Evolutionary conservation across 106 monocot species (phyloP).

Genomic region (Dioscorea zingiberensis): DNA sequence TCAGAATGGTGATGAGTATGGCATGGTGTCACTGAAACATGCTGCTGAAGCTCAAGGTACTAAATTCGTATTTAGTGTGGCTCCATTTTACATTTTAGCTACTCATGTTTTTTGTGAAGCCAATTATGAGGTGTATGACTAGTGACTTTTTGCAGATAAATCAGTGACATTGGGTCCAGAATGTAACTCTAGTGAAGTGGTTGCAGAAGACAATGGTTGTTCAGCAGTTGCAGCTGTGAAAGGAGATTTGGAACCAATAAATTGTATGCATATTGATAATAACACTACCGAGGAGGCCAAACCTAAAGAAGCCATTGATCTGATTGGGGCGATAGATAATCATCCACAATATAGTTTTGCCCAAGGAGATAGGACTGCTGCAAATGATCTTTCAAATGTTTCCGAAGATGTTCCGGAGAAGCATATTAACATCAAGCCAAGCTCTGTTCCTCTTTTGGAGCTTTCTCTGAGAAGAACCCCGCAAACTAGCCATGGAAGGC

Average conservation of each 20-base stretch:
- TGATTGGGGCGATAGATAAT: slow-evolving; percentile 23
- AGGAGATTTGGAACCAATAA: neutral
- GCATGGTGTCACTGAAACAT: neutral
- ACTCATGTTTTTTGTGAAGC: neutral
- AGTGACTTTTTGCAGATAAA: slow-evolving; percentile 8
- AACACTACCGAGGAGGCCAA: slow-evolving; percentile 1
- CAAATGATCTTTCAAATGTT: too few relatives aligned
- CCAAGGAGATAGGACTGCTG: neutral
- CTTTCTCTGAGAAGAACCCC: slow-evolving; percentile 50
- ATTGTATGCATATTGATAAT: neutral
- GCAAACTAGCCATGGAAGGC: slow-evolving; percentile 8
- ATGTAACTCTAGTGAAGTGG: neutral
- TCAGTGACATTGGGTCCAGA: neutral
- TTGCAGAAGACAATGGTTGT: neutral
- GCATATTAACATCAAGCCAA: neutral
- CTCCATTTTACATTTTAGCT: neutral
- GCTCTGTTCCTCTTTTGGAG: slow-evolving; percentile 27
- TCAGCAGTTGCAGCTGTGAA: neutral
- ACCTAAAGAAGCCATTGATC: slow-evolving; percentile 22
- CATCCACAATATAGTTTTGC: slow-evolving; percentile 5
- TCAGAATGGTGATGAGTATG: slow-evolving; percentile 6
- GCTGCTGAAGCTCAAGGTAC: slow-evolving; percentile 27
- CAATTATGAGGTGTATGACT: neutral
- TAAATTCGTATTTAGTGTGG: neutral
- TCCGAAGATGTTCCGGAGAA: neutral